Evolutionary conservation across 177 flowering plant genomes (phyloP).

Genomic region (Vitis hybrid): DNA sequence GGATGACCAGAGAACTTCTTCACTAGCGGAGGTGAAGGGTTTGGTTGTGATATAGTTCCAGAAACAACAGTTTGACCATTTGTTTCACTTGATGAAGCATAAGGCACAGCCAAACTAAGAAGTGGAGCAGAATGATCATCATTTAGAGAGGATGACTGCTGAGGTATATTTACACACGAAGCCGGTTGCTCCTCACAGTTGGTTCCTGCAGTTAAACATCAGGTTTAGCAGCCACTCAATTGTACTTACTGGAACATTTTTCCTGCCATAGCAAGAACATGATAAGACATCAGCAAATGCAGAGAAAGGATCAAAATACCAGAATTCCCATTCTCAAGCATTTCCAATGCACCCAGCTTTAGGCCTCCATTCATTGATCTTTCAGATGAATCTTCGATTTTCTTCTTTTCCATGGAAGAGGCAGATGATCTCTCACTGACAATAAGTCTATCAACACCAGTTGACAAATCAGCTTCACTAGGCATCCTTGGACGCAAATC

Average conservation of each 20-base stretch:
- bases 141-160: slow-evolving; percentile 32
- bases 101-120: slow-evolving; percentile 37
- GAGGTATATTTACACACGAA: slow-evolving; percentile 33
- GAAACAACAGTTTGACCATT: slow-evolving; percentile 36
- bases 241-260: slow-evolving; percentile 12
- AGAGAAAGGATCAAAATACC: slow-evolving; percentile 29
- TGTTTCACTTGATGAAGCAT: slow-evolving; percentile 35
- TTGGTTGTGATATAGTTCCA: slow-evolving; percentile 37
- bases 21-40: slow-evolving; percentile 30
- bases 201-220: slow-evolving; percentile 31
- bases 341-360: slow-evolving; percentile 39
- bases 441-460: slow-evolving; percentile 30
- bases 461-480: slow-evolving; percentile 45
- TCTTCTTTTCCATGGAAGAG: slow-evolving; percentile 45
- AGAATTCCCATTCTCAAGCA: slow-evolving; percentile 42
- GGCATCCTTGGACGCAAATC: slow-evolving; percentile 45
- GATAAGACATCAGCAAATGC: slow-evolving; percentile 18
- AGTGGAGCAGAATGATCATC: slow-evolving; percentile 46
- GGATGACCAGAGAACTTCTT: slow-evolving; percentile 37
- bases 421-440: slow-evolving; percentile 34
- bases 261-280: slow-evolving; percentile 12
- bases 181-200: slow-evolving; percentile 34
- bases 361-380: slow-evolving; percentile 40
- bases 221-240: slow-evolving; percentile 26
- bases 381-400: slow-evolving; percentile 45